Evolutionary conservation across 2,329 filamentous ascomycete genomes (phyloP).

Genomic region (Calonectria hawksworthii): DNA sequence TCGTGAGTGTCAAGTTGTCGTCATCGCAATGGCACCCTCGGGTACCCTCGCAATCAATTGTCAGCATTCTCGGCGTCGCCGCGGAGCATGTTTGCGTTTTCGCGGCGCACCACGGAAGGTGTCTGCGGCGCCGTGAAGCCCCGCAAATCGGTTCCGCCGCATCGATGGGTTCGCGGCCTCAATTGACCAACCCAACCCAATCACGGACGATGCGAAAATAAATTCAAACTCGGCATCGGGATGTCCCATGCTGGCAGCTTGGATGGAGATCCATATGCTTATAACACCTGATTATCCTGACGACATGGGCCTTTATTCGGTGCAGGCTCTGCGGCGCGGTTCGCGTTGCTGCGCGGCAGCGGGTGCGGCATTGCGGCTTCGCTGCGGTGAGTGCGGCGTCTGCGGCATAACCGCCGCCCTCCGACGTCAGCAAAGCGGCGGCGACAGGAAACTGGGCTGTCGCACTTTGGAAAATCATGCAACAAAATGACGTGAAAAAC

Average conservation of each 20-base stretch:
- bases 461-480: constrained; percentile 3
- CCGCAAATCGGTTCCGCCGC: neutral
- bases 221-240: neutral
- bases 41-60: neutral
- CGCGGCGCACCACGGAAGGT: neutral
- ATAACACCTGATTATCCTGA: neutral
- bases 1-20: neutral
- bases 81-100: neutral
- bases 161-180: neutral
- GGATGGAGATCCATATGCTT: neutral
- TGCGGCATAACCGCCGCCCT: constrained; percentile 12
- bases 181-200: neutral
- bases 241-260: neutral
- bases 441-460: neutral
- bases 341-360: neutral
- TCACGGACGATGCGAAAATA: neutral
- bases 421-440: neutral
- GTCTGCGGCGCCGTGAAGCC: neutral
- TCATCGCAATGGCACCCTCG: neutral
- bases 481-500: constrained; percentile 7
- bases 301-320: neutral
- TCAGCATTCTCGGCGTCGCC: neutral
- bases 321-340: too few relatives aligned
- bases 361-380: constrained; percentile 6
- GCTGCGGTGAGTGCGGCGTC: neutral